Conservation (phyloP, 345 rosid species). For the Camelina neglecta region DNA sequence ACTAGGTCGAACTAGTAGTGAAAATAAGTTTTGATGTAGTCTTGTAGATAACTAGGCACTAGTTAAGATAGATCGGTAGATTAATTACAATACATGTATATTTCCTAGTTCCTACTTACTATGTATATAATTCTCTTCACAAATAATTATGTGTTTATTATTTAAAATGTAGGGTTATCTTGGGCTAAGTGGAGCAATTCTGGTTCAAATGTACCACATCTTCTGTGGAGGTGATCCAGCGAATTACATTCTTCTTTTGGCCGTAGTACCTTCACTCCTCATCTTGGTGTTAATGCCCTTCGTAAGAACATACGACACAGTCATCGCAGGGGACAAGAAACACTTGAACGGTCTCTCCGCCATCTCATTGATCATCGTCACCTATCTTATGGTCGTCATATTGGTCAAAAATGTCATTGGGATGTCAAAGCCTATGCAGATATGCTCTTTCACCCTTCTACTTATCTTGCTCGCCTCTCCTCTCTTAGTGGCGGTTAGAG, state of each 20-base stretch:
- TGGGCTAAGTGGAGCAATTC: conserved; percentile 85
- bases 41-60: neutral
- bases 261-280: conserved; percentile 63
- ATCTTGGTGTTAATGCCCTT: conserved; percentile 63
- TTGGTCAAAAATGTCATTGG: conserved; percentile 57
- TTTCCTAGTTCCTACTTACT: neutral
- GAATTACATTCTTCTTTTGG: conserved; percentile 70
- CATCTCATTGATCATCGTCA: conserved; percentile 61
- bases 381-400: conserved; percentile 67
- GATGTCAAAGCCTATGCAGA: conserved; percentile 53
- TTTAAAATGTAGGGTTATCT: conserved; percentile 64
- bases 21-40: conserved; percentile 2
- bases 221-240: conserved; percentile 58
- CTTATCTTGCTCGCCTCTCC: conserved; percentile 67
- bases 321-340: conserved; percentile 60
- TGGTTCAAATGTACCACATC: conserved; percentile 73
- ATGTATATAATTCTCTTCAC: neutral
- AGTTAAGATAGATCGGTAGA: neutral
- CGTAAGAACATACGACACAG: conserved; percentile 61
- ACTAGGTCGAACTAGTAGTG: neutral
- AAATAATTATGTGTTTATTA: too few relatives aligned
- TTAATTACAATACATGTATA: neutral
- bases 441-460: conserved; percentile 51
- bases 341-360: conserved; percentile 74
- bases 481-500: conserved; percentile 62